Base-by-base conservation (phyloP, 2,329 filamentous ascomycete species). In the Colletotrichum lupini region DNA sequence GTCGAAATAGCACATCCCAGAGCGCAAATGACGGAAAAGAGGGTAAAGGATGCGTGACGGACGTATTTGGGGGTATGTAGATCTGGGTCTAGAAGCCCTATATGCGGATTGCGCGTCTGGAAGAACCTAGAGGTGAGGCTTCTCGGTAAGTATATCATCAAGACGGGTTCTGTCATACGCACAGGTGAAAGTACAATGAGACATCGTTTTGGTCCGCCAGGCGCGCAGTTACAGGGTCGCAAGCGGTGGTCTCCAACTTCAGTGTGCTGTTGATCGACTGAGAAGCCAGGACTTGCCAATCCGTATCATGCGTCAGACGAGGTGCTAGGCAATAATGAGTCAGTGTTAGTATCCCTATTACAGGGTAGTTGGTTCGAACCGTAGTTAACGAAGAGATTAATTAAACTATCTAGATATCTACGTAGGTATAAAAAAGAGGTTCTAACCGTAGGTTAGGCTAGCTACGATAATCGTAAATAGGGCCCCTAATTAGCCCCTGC, bases 41-140 rank as follows among this genome's bases (percentile, higher is more conserved):
- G 75, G 2, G 77, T 77, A 67, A 78, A 79, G 1, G 77, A 79
- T 12, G 58, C 53, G 4, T 71, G 59, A 11, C 77, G 75, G 11
- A 79, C 77, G n/a, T 76, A 76, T 24, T 75, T 71, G 8, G 77
- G 75, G 3, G 76, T 77, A 68, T 78, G 77, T 28, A 79, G 74
- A 2, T 63, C n/a, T 2, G 75, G 76, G 26, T 79, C 78, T 1
- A 79, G 57, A 14, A 79, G 63, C 9, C 76, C 77, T 22, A 78
- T 68, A 0, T 78, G 62, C 5, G 77, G 78, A 37, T 75, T 78
- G 4, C 76, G 77, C 14, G 74, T 74, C 59, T 75, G 74, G 74
- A 77, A 78, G 60, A 78, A 78, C 5, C 77, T 77, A 7, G 6
- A 7, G 6, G 37, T 42, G 16, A 42, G 75, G 14, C 24, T n/a